phyloP scores from a whole-genome alignment of 2,329 filamentous ascomycete species.

The Fusarium phyllophilum region DNA sequence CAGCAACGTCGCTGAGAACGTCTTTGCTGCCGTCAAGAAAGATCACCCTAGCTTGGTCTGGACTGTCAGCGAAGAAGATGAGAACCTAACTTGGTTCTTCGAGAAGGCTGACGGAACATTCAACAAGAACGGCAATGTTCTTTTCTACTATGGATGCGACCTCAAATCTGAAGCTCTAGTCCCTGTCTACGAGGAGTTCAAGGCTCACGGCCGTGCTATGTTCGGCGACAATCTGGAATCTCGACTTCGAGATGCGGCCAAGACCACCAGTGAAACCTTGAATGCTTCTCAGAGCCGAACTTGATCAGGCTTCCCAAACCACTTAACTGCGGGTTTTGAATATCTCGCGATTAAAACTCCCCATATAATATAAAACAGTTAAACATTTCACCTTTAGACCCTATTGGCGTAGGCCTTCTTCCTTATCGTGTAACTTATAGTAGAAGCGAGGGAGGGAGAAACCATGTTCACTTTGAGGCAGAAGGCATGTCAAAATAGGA shows the following conservation, averaged over 20 bases:
- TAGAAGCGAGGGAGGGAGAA: background rate
- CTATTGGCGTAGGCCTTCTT: background rate
- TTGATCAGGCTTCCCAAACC: constrained; percentile 16
- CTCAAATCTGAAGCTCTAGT: constrained; percentile 79
- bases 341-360: background rate
- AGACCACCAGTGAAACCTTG: constrained; percentile 69
- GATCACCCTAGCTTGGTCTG: constrained; percentile 91
- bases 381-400: background rate
- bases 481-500: background rate
- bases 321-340: background rate
- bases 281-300: constrained; percentile 42
- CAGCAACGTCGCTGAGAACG: constrained; percentile 93
- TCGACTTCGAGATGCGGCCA: constrained; percentile 81
- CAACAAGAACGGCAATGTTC: constrained; percentile 83
- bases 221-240: constrained; percentile 90
- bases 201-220: constrained; percentile 83
- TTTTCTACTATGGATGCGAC: constrained; percentile 96
- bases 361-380: background rate
- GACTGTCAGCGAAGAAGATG: constrained; percentile 96
- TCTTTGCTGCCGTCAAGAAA: constrained; percentile 93
- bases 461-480: background rate
- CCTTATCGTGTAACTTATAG: background rate
- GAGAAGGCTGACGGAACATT: constrained; percentile 96
- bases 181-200: constrained; percentile 80
- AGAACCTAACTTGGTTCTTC: constrained; percentile 98